phyloP scores from a whole-genome alignment of 31 red algal species.

The Asparagopsis taxiformis region DNA sequence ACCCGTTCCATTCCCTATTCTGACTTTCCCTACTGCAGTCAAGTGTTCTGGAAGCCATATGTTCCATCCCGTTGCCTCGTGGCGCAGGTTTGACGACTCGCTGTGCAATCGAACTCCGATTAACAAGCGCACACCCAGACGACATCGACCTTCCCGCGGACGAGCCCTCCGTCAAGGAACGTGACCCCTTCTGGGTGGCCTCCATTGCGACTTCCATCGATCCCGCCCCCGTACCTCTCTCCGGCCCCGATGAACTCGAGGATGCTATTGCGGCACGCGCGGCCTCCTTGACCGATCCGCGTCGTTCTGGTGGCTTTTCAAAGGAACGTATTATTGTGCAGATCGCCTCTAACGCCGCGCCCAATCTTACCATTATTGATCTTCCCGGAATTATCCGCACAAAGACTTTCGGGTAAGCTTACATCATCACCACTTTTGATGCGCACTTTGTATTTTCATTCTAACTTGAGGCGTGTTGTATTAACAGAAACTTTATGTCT shows the following conservation, averaged over 20 bases:
- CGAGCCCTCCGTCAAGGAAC: constrained; percentile 12
- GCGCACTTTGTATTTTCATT: constrained; percentile 13
- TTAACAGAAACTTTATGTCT: constrained; percentile 71
- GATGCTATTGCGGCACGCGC: constrained; percentile 57
- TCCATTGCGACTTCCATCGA: constrained; percentile 45
- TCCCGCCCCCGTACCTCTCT: constrained; percentile 16
- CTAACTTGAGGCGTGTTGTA: constrained; percentile 26
- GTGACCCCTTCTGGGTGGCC: constrained; percentile 34
- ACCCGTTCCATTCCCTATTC: too few species aligned
- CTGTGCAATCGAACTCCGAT: constrained; percentile 78
- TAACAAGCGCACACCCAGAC: constrained; percentile 42
- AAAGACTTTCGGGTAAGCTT: constrained; percentile 58
- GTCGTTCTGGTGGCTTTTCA: constrained; percentile 44
- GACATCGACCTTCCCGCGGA: constrained; percentile 33
- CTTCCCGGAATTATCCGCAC: constrained; percentile 86
- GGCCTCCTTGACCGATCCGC: constrained; percentile 23
- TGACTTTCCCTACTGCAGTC: too few species aligned
- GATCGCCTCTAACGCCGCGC: constrained; percentile 70
- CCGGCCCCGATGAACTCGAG: constrained; percentile 24
- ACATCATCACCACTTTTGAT: neutral
- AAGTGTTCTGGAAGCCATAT: constrained; percentile 85
- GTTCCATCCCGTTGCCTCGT: constrained; percentile 76
- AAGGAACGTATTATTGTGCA: constrained; percentile 75
- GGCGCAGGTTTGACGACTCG: constrained; percentile 88
- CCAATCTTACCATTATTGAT: constrained; percentile 88